Evolutionary conservation across 805 yeast species (phyloP).

Genomic region (Yarrowia sp.): DNA sequence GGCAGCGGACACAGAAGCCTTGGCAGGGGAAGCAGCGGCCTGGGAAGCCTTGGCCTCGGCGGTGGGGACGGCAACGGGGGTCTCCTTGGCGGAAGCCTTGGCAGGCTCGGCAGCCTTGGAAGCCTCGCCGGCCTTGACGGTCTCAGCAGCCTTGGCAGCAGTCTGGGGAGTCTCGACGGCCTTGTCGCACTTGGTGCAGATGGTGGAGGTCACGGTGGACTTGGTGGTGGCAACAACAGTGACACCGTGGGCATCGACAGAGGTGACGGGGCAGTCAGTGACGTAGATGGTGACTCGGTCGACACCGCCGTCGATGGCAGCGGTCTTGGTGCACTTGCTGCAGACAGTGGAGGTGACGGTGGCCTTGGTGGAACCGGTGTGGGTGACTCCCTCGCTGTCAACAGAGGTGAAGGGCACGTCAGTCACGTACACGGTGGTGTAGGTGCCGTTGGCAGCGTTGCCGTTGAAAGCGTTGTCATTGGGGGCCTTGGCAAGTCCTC

Average conservation of each 20-base stretch:
- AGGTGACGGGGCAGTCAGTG: neutral
- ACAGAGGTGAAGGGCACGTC: constrained; percentile 5
- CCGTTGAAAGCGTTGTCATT: neutral
- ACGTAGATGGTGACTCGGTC: neutral
- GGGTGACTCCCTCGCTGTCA: neutral
- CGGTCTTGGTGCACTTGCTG: neutral
- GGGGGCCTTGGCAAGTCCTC: neutral
- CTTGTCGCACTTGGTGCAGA: constrained; percentile 1
- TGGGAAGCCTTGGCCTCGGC: neutral
- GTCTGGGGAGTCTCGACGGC: neutral
- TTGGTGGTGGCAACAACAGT: neutral
- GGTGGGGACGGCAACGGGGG: neutral
- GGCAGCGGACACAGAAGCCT: neutral
- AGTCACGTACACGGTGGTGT: neutral
- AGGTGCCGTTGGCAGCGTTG: neutral
- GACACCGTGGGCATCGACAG: neutral
- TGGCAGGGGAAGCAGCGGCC: neutral
- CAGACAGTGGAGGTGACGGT: neutral
- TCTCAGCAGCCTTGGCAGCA: neutral
- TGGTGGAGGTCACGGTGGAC: constrained; percentile 6
- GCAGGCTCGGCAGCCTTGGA: neutral
- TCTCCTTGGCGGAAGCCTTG: neutral
- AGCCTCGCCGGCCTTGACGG: neutral
- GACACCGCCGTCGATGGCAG: neutral
- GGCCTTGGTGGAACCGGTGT: neutral